Evolutionary conservation across 2,329 filamentous ascomycete species (phyloP).

Genomic region (Aureobasidium leucospermi): DNA sequence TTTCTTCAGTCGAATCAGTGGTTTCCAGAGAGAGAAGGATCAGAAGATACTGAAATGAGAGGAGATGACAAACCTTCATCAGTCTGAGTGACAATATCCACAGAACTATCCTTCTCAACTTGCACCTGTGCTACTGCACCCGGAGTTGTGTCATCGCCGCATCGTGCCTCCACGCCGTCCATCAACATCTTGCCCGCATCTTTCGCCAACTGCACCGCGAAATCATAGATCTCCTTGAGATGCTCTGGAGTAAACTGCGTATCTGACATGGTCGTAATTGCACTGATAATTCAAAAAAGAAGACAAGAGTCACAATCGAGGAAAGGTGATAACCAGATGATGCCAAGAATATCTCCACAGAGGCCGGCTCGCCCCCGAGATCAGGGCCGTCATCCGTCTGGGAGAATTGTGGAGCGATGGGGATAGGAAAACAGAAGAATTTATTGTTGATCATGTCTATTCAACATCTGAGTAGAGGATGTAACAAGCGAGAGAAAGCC

Average conservation of each 20-base stretch:
- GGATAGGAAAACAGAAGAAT: too few species aligned
- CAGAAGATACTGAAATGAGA: not conserved
- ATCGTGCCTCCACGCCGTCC: constrained; percentile 53
- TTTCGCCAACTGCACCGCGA: constrained; percentile 63
- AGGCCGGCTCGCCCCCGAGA: not conserved
- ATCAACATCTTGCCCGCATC: constrained; percentile 62
- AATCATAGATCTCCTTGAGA: constrained; percentile 59
- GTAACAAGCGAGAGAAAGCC: not conserved
- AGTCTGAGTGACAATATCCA: constrained; percentile 71
- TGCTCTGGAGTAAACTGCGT: constrained; percentile 29
- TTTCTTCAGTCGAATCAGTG: too few species aligned
- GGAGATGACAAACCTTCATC: constrained; percentile 52
- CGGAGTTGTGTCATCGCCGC: constrained; percentile 30
- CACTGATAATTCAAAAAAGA: not conserved
- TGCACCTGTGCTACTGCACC: constrained; percentile 24
- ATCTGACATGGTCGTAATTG: not conserved
- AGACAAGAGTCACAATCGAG: not conserved
- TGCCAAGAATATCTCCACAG: too few species aligned
- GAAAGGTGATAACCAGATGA: too few species aligned
- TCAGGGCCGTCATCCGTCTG: not conserved
- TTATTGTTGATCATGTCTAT: not conserved
- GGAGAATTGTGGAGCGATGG: not conserved
- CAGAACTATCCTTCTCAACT: constrained; percentile 65
- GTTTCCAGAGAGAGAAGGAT: too few species aligned
- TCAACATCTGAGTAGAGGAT: not conserved